Percentiles rank a stretch among this genome's conserved stretches.
Evolutionary conservation across 2,329 filamentous ascomycete species (phyloP).

Genomic region (Ascochyta pisi): DNA sequence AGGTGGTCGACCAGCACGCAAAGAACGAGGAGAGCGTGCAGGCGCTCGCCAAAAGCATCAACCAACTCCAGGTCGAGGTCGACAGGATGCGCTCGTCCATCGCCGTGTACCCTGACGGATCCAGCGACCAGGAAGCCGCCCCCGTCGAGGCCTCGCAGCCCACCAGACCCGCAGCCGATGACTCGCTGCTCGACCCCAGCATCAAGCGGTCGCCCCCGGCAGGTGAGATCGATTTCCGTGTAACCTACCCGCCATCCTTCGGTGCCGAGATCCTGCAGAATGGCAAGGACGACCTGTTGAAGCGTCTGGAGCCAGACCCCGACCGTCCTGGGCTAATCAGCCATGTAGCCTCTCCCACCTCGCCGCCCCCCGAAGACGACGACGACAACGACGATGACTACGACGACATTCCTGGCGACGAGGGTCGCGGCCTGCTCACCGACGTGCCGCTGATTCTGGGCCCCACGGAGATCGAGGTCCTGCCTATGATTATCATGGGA

Average conservation of each 20-base stretch:
- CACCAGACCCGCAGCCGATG: conserved; percentile 31
- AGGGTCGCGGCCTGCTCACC: conserved; percentile 82
- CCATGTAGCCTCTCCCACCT: conserved; percentile 49
- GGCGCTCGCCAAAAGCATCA: conserved; percentile 50
- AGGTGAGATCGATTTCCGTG: conserved; percentile 57
- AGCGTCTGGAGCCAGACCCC: conserved; percentile 56
- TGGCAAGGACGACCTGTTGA: conserved; percentile 60
- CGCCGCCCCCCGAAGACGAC: conserved; percentile 62
- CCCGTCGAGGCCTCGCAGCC: conserved; percentile 29
- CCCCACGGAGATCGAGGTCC: conserved; percentile 91
- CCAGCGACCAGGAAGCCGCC: conserved; percentile 20
- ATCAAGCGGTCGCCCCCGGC: conserved; percentile 49
- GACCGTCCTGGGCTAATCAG: conserved; percentile 49
- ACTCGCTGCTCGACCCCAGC: conserved; percentile 44
- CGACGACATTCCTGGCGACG: conserved; percentile 73
- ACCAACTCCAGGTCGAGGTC: conserved; percentile 50
- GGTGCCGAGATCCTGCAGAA: conserved; percentile 57
- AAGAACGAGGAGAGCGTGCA: conserved; percentile 50
- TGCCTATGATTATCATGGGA: conserved; percentile 97
- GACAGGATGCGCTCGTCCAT: conserved; percentile 48
- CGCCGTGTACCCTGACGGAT: conserved; percentile 33
- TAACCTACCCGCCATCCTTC: conserved; percentile 57
- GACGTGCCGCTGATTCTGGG: conserved; percentile 95
- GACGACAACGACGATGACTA: conserved; percentile 75
- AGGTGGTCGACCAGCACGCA: conserved; percentile 47